Conservation (phyloP, 2,329 filamentous ascomycete species). For the Penicillium janthinellum region DNA sequence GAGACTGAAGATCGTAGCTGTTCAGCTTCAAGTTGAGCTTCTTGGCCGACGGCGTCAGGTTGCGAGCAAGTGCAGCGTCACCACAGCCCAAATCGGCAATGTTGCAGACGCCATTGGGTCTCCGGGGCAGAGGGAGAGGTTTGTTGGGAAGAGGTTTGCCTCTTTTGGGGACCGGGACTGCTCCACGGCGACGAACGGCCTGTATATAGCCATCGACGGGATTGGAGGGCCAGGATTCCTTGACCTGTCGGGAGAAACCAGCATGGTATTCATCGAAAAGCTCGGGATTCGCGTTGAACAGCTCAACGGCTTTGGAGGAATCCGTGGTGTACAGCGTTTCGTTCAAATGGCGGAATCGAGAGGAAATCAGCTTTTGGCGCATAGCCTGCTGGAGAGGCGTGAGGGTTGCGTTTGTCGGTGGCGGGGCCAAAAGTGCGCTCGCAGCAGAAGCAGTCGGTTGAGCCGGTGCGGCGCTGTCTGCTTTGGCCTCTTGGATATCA, state of each 20-base stretch:
- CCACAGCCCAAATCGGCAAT: conserved; percentile 94
- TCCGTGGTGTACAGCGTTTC: conserved; percentile 93
- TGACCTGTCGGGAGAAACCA: conserved; percentile 92
- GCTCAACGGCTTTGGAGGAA: conserved; percentile 75
- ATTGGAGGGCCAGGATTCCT: conserved; percentile 89
- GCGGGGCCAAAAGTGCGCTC: conserved; percentile 38
- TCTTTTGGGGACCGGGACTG: conserved; percentile 48
- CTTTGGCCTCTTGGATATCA: conserved; percentile 26
- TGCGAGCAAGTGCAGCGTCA: conserved; percentile 77
- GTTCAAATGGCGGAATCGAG: conserved; percentile 95
- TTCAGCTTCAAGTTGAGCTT: conserved; percentile 73
- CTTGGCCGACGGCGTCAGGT: conserved; percentile 61
- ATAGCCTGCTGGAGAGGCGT: conserved; percentile 93
- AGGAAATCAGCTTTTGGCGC: conserved; percentile 91
- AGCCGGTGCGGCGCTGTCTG: conserved; percentile 15
- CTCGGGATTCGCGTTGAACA: conserved; percentile 83
- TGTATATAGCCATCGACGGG: conserved; percentile 85
- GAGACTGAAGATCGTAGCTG: conserved; percentile 84
- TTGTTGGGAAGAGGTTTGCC: conserved; percentile 36
- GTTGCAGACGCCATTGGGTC: conserved; percentile 66
- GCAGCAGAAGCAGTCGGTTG: conserved; percentile 4
- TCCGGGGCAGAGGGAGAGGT: conserved; percentile 65
- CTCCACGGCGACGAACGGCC: conserved; percentile 69
- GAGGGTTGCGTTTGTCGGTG: conserved; percentile 61
- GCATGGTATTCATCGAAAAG: conserved; percentile 97